phyloP scores from a whole-genome alignment of 345 rosid genomes.

The Turnera subulata region DNA sequence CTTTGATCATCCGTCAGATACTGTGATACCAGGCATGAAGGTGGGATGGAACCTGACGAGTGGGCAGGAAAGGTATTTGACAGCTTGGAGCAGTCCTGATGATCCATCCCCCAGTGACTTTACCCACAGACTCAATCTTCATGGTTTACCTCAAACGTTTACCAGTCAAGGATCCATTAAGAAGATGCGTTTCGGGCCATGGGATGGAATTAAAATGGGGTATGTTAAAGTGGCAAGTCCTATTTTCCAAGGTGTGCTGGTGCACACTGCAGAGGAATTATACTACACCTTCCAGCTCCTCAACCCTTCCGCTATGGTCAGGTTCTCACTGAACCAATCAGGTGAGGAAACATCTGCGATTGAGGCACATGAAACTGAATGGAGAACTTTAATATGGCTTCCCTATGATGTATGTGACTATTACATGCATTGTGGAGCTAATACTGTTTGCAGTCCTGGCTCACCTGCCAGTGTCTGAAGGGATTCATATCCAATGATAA shows the following conservation, averaged over 20 bases:
- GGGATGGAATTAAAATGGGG: neutral
- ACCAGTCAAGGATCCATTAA: neutral
- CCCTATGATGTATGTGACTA: neutral
- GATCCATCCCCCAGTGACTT: conserved; percentile 4
- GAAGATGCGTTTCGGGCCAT: neutral
- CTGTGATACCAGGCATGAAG: conserved; percentile 7
- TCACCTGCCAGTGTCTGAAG: neutral
- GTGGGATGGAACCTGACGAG: conserved; percentile 1
- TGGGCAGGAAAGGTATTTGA: neutral
- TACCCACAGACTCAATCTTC: neutral
- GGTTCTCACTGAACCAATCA: neutral
- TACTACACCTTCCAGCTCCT: neutral
- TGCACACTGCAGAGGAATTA: neutral
- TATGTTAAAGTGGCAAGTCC: neutral
- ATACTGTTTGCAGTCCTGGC: neutral
- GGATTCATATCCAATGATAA: neutral
- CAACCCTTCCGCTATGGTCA: neutral
- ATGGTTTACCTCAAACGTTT: neutral
- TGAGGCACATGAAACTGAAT: no score
- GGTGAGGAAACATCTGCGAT: neutral
- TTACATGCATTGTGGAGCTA: neutral
- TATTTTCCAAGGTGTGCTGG: neutral
- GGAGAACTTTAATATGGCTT: no score
- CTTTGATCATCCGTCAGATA: conserved; percentile 4
- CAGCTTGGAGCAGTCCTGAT: conserved; percentile 2